A percentile compares a stretch with the other conserved stretches of the same genome.
Conservation (phyloP, 1,284 basidiomycete genomes). For the Ganoderma boninense region DNA sequence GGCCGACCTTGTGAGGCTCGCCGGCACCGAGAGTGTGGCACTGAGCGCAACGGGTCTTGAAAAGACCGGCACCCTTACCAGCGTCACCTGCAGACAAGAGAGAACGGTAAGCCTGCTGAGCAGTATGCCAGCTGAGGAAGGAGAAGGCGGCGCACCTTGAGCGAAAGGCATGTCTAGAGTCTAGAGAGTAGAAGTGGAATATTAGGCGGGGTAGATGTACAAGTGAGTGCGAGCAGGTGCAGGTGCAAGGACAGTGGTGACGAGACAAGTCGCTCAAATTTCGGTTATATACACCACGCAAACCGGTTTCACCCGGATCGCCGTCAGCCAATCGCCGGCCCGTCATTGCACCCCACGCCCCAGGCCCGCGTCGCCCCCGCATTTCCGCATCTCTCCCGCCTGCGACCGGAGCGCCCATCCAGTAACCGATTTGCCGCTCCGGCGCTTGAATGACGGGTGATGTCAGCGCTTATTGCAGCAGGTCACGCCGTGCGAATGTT, state of each 20-base stretch:
- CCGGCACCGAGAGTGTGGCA: conserved; percentile 93
- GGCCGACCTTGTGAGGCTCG: conserved; percentile 91
- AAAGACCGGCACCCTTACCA: conserved; percentile 88
- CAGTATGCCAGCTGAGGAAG: not conserved
- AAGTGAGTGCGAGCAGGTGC: conserved; percentile 28
- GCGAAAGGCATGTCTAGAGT: conserved; percentile 47
- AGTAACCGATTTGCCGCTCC: not conserved
- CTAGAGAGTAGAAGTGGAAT: conserved; percentile 37
- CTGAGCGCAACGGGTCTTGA: conserved; percentile 97
- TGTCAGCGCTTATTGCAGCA: not conserved
- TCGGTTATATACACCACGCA: conserved; percentile 39
- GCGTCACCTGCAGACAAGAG: conserved; percentile 73
- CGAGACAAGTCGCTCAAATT: conserved; percentile 35
- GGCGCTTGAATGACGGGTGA: not conserved
- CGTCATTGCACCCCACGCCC: conserved; percentile 17
- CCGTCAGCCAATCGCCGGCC: conserved; percentile 29
- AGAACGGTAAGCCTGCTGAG: conserved; percentile 10
- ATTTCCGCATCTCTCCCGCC: conserved; percentile 14
- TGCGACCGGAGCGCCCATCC: conserved; percentile 20
- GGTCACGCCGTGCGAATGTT: conserved; percentile 36
- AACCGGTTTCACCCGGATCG: conserved; percentile 29
- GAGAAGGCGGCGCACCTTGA: conserved; percentile 37
- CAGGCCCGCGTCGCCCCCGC: conserved; percentile 3
- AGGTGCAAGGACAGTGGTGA: conserved; percentile 25
- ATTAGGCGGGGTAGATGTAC: conserved; percentile 34